These are phyloP conservation scores for Haberlea rhodopensis DNA, from an alignment of 257 asterid genomes.

Conservation along the genomic window DNA sequence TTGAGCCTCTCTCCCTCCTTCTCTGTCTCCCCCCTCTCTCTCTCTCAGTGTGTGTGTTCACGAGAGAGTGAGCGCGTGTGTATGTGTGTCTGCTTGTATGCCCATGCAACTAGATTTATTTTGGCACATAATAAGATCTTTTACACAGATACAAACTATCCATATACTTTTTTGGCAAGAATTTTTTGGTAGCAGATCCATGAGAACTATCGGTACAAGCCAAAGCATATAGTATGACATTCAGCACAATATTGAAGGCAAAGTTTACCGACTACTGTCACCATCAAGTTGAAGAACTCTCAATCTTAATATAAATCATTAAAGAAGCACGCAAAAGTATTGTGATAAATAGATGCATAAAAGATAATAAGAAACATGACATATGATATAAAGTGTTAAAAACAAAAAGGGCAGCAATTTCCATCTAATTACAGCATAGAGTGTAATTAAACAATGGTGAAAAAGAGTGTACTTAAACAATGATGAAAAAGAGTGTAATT, in stretches of 20 bases:
- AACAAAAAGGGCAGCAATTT: constrained; percentile 7
- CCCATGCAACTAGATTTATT: neutral
- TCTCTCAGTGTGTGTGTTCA: too few species aligned
- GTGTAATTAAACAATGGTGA: neutral
- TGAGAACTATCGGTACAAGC: constrained; percentile 7
- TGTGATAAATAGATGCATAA: neutral
- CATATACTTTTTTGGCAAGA: neutral
- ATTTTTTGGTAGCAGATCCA: constrained; percentile 11
- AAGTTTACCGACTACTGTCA: neutral
- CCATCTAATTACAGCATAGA: constrained; percentile 4
- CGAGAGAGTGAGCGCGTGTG: neutral
- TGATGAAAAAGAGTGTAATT: constrained; percentile 3
- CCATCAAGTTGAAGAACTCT: constrained; percentile 2
- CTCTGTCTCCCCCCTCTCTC: too few species aligned
- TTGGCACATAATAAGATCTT: neutral
- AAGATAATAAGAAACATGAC: neutral
- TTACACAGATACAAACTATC: neutral
- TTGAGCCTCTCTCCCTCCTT: too few species aligned
- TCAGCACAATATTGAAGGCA: neutral
- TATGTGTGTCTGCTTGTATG: neutral
- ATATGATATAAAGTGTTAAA: neutral
- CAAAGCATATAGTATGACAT: constrained; percentile 2
- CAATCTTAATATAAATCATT: neutral
- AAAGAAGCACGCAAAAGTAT: neutral
- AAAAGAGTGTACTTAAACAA: neutral